phyloP scores from a whole-genome alignment of 1,139 yeast genomes.

The Suhomyces ambrosiae region DNA sequence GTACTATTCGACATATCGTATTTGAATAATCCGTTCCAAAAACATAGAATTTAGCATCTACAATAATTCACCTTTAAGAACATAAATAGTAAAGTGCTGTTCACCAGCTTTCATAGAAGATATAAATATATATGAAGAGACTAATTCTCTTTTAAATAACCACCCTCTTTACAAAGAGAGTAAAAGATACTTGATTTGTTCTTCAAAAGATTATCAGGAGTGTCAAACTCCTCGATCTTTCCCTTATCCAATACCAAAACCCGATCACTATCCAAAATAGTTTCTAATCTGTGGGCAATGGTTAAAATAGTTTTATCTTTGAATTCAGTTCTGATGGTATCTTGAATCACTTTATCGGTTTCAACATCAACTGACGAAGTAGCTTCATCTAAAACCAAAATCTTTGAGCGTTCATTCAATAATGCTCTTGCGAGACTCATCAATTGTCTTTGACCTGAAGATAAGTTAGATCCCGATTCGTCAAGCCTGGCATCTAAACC shows the following conservation, averaged over 20 bases:
- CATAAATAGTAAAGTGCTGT: no score
- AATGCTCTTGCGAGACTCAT: slow-evolving; percentile 42
- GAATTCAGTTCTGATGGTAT: slow-evolving; percentile 26
- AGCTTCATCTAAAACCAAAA: slow-evolving; percentile 30
- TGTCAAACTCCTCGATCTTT: slow-evolving; percentile 25
- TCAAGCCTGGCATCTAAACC: slow-evolving; percentile 28
- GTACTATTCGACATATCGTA: no score
- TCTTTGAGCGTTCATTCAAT: slow-evolving; percentile 27
- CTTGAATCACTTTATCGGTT: slow-evolving; percentile 29
- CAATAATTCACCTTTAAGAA: no score
- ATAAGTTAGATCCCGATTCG: slow-evolving; percentile 41
- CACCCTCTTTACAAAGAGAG: slow-evolving; percentile 26
- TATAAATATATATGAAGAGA: neutral
- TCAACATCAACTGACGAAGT: slow-evolving; percentile 32
- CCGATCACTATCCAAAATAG: slow-evolving; percentile 29
- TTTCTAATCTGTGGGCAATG: slow-evolving; percentile 31
- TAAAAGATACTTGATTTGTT: slow-evolving; percentile 22
- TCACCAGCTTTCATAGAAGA: neutral
- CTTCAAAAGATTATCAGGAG: slow-evolving; percentile 23
- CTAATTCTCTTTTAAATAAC: slow-evolving; percentile 15
- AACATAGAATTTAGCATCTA: no score
- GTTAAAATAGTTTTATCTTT: slow-evolving; percentile 28
- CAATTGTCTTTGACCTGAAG: slow-evolving; percentile 42
- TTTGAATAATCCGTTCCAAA: no score
- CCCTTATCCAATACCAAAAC: slow-evolving; percentile 29